Base-by-base conservation (phyloP, 805 yeast genomes). In the Candida sphagnicola region DNA sequence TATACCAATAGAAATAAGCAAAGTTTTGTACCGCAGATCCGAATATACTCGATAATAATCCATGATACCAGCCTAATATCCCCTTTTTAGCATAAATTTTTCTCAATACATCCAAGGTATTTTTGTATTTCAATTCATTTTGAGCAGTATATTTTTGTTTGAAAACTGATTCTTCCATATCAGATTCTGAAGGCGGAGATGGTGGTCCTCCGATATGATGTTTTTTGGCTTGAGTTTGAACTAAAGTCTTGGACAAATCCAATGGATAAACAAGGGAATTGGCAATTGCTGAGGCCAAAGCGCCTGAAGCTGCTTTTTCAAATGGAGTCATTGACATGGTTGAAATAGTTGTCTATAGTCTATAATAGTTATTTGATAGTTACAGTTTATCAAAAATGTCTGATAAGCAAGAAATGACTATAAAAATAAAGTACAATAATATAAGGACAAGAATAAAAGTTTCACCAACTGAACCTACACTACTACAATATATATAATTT, bases 1-100 rank as follows among this genome's bases (percentile, higher is more conserved):
- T 80, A 60, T 87, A 87, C 93, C 95, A 87, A 61, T 85, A 87
- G 59, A 87, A 87, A 59, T 87, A 87, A 21, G 87, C 80, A 55
- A 87, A 87, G 49, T 82, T 83, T 54, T 85, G 86, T 6, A 84
- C 77, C 2, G 90, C 89, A 8, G 81, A 77, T 2, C 89, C 88
- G 14, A 81, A 51, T 30, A 85, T 61, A 1, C 85, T 75, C 1
- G 89, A 79, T 2, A 76, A 61, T 34, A 86, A 59, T 1, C 95
- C 95, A 46, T 75, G 77, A 61, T 86, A 87, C 59, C 85, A 72
- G 5, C 91, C 93, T 13, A 62, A 45, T 8, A 82, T 35, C 1
- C 95, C 95, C 48, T 78, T 73, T 39, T 69, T 68, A 45, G 62
- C 62, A 54, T 78, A 74, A 4, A 86, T 77, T 55, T 79, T 71